Base-by-base conservation (phyloP, 2,329 filamentous ascomycete species). In the Seiridium cupressi region DNA sequence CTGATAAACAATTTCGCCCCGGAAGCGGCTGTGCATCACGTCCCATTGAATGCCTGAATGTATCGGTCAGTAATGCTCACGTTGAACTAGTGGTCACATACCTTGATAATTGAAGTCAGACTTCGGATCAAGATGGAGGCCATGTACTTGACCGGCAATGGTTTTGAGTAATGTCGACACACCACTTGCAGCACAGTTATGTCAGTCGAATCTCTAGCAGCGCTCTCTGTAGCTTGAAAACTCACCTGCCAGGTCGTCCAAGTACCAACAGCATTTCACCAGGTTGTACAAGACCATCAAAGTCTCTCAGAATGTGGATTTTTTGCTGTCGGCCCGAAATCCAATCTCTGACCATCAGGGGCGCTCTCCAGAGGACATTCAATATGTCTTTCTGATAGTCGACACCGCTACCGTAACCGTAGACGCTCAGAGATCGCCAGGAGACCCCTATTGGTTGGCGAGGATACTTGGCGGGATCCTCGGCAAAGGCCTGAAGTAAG, bases 1-100 rank as follows among this genome's bases (percentile, higher is more conserved):
- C 60, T 89, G 88, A 69, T 90, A 90, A 9, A 89, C 76, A 2
- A 87, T 78, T 68, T 82, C 83, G 58, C 81, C 81, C 3, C 83
- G 74, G 61, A 82, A 85, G 9, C 78, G 68, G 2, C 74, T 71
- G 26, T 74, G 71, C 64, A 81, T 79, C 3, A 69, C 69, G 31
- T 73, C 69, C 3, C 62, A 58, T 5, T 69, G 67, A 26, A 72
- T 72, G 1, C 70, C 70, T 26, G 18, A 26, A 26, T 26, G 18
- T 26, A 26, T 26, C 18, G 18, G 18, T 26, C 18, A 26, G 18
- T 26, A 26, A 26, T 26, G 18, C 18, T 26, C 18, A 26, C 18
- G 18, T 26, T 26, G 18, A 26, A 26, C 18, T 26, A 26, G 18
- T 26, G 18, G 18, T 26, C 18, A 26, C 18, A 26, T 26, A 26